Base-by-base conservation (phyloP, 2,329 filamentous ascomycete species). In the Acrocalymma vagum region DNA sequence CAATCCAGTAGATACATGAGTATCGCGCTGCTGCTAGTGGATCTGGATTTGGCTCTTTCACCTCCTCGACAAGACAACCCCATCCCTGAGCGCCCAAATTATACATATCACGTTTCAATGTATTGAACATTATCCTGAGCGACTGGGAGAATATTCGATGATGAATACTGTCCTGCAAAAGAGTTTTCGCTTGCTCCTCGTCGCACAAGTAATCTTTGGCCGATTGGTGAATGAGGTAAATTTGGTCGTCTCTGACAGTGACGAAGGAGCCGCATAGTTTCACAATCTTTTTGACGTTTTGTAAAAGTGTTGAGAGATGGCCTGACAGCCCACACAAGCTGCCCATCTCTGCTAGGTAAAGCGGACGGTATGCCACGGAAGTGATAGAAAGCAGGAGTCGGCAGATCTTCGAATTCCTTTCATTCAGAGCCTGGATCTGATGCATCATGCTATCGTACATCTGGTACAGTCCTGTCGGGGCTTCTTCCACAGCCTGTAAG, bases 391-490 rank as follows among this genome's bases (percentile, higher is more conserved):
- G 47, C 5, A 79, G 63, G 7, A 78, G 53, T n/a, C 26, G 18
- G 32, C 65, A 76, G 6, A 65, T 24, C 0, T 63, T 31, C 28
- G 37, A 28, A 43, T 21, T 28, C 24, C 33, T 24, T 23, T 17
- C 14, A 33, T 16, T 25, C 17, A 55, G 37, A 4, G 70, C 72
- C 14, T 25, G 10, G 6, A 77, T 68, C 5, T 66, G 53, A 0
- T 50, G 22, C 16, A 75, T 53, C 70, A 77, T 77, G 9, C 57
- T 55, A 1, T 45, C 4, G 36, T 78, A 78, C 2, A 77, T 43
- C 1, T 43, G 4, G 20, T 71, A 32, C 0, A 77, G 63, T 0
- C 67, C 67, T 1, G 56, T 38, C 5, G 72, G 73, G 24, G 25
- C 37, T 23, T 36, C 38, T n/a, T 43, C 29, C n/a, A 50, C 28